phyloP scores from a whole-genome alignment of 768 basidiomycete genomes.

The Leccinum rimulosum region DNA sequence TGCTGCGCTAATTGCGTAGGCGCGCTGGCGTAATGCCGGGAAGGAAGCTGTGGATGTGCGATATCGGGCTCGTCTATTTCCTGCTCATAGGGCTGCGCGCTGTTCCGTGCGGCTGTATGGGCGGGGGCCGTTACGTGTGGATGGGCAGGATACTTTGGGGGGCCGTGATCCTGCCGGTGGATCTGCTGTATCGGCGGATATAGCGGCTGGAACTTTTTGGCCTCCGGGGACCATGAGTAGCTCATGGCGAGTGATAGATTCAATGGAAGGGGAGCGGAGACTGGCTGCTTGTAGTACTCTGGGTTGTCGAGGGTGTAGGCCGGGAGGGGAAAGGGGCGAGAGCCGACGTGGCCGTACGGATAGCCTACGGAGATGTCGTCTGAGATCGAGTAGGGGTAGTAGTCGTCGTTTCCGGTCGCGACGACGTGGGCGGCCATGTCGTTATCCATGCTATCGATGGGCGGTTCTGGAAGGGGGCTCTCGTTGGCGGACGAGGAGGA shows the following conservation, averaged over 20 bases:
- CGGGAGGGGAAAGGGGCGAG: constrained; percentile 25
- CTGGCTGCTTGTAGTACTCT: constrained; percentile 34
- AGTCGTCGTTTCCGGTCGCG: constrained; percentile 27
- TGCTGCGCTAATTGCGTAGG: constrained; percentile 19
- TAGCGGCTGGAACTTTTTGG: constrained; percentile 37
- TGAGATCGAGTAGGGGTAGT: constrained; percentile 23
- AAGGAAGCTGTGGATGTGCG: constrained; percentile 21
- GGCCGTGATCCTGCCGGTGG: constrained; percentile 25
- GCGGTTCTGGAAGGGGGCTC: constrained; percentile 39
- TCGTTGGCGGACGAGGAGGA: constrained; percentile 40
- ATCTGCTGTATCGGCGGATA: constrained; percentile 33
- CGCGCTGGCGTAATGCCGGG: constrained; percentile 24
- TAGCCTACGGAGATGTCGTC: constrained; percentile 27
- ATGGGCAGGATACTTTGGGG: constrained; percentile 18
- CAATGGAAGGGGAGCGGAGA: constrained; percentile 31
- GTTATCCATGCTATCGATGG: constrained; percentile 34
- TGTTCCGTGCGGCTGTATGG: constrained; percentile 11
- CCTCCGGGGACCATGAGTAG: constrained; percentile 31
- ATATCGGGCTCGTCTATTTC: constrained; percentile 29
- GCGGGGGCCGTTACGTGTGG: constrained; percentile 11
- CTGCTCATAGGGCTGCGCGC: constrained; percentile 22
- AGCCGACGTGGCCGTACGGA: constrained; percentile 21
- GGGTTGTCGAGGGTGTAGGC: constrained; percentile 22
- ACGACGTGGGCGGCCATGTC: constrained; percentile 27
- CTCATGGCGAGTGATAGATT: constrained; percentile 33